Conservation (phyloP, 352 stramenopile genomes). For the Phytophthora sojae region DNA sequence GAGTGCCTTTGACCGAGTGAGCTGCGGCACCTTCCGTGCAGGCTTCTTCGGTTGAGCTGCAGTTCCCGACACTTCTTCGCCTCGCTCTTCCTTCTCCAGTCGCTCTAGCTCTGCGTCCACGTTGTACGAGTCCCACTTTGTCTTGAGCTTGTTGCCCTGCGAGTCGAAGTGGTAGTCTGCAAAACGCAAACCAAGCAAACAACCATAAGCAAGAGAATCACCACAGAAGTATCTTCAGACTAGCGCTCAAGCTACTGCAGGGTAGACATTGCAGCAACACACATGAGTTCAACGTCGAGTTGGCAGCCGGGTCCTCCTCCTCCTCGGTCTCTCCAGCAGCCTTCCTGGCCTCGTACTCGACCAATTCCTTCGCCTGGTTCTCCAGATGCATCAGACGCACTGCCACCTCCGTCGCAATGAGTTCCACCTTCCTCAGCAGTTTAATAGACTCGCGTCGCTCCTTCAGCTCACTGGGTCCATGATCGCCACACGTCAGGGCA, state of each 20-base stretch:
- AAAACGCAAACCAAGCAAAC: background rate
- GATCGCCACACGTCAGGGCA: slow-evolving; percentile 16
- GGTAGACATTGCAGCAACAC: slow-evolving; percentile 3
- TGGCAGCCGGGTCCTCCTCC: slow-evolving; percentile 24
- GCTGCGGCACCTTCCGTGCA: slow-evolving; percentile 8
- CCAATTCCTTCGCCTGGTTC: slow-evolving; percentile 68
- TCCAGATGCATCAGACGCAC: slow-evolving; percentile 73
- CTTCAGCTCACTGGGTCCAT: slow-evolving; percentile 25
- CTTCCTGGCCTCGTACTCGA: slow-evolving; percentile 53
- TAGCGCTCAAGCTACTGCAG: background rate
- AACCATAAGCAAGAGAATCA: slow-evolving; percentile 11
- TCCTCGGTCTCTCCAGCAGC: slow-evolving; percentile 12
- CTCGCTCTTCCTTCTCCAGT: slow-evolving; percentile 64
- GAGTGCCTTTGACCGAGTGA: slow-evolving; percentile 57
- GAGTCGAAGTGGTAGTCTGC: slow-evolving; percentile 90
- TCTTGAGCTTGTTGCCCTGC: slow-evolving; percentile 87
- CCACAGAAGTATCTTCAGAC: background rate
- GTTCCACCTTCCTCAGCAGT: slow-evolving; percentile 76
- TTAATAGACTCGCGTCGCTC: slow-evolving; percentile 60
- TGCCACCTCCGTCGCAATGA: slow-evolving; percentile 70
- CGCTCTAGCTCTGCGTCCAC: slow-evolving; percentile 79
- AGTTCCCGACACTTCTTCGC: background rate
- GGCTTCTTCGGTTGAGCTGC: slow-evolving; percentile 6
- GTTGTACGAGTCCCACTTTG: slow-evolving; percentile 86
- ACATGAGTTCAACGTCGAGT: slow-evolving; percentile 79